Base-by-base conservation (phyloP, 108 stramenopile species). In the Cylindrotheca closterium region DNA sequence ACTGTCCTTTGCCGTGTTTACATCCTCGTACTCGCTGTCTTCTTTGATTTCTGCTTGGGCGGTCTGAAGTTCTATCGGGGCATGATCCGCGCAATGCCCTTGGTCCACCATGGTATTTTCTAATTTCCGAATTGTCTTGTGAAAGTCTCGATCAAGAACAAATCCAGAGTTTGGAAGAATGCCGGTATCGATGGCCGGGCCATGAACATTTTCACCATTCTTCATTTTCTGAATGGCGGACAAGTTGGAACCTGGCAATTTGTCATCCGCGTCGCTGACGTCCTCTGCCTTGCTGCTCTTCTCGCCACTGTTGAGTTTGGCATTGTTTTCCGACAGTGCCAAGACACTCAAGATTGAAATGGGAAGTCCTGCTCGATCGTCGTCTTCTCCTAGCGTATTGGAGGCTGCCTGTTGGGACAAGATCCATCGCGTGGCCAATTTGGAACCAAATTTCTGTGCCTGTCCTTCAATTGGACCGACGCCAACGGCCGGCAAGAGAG, bases 401-500 rank as follows among this genome's bases (percentile, higher is more conserved):
- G 45, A 15, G 17, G 45, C 10, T 46, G 10, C 15, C 17, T 46
- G 15, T 46, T 46, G 10, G 17, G n/a, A n/a, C n/a, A n/a, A n/a
- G n/a, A 52, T 52, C 51, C 18, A 52, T 52, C 17, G 28, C 60
- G 76, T 31, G 60, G 47, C 29, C 68, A 27, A 0, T 58, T 67
- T 30, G 69, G 55, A 1, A 2, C 52, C 64, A 12, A 55, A 19
- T 4, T 21, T 23, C n/a, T 17, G 4, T 2, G 64, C 64, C 5
- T 19, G 25, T 37, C 19, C 30, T 61, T 68, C 24, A 48, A 59
- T 32, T 33, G 28, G 46, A 30, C 67, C 67, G 0, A 62, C 51
- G 12, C 71, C 71, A 21, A 79, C 23, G n/a, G 77, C 25, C 0
- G 83, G 79, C 37, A 81, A 37, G 17, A 85, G 25, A 0, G 71